Conservation (phyloP, 225 moss, liverwort and hornwort species). For the Straminergon stramineum region DNA sequence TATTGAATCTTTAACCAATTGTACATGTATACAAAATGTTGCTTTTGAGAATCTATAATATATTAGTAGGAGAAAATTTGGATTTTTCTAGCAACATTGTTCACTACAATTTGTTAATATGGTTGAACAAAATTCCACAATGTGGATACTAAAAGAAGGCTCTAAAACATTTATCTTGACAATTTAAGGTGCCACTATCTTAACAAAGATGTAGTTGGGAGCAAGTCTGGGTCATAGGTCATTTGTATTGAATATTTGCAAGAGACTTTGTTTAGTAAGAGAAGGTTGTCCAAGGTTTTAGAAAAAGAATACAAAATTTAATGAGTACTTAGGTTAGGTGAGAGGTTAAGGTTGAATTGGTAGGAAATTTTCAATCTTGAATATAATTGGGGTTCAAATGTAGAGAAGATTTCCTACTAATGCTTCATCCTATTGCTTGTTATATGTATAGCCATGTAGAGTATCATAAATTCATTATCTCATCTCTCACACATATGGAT, state of each 20-base stretch:
- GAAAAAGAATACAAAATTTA: accelerated
- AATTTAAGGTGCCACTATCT: not conserved
- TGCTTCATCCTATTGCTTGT: not conserved
- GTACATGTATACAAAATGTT: accelerated
- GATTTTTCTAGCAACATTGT: not conserved
- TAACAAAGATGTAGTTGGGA: not conserved
- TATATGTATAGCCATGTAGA: not conserved
- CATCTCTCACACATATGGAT: accelerated
- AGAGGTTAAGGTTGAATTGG: not conserved
- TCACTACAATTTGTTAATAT: not conserved
- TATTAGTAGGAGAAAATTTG: accelerated
- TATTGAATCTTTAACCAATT: not conserved
- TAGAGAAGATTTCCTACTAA: not conserved
- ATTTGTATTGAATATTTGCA: accelerated
- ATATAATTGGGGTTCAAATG: not conserved
- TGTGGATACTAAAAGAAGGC: accelerated
- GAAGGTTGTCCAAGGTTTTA: not conserved
- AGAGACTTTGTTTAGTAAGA: not conserved
- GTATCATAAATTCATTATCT: accelerated
- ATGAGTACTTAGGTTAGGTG: not conserved
- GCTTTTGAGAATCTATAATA: not conserved
- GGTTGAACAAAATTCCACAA: not conserved
- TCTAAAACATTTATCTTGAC: too few species aligned
- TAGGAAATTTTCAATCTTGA: not conserved
- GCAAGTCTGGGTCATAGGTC: not conserved